Base-by-base conservation (phyloP, 179 eudicot genomes). In the Pouteria campechiana region DNA sequence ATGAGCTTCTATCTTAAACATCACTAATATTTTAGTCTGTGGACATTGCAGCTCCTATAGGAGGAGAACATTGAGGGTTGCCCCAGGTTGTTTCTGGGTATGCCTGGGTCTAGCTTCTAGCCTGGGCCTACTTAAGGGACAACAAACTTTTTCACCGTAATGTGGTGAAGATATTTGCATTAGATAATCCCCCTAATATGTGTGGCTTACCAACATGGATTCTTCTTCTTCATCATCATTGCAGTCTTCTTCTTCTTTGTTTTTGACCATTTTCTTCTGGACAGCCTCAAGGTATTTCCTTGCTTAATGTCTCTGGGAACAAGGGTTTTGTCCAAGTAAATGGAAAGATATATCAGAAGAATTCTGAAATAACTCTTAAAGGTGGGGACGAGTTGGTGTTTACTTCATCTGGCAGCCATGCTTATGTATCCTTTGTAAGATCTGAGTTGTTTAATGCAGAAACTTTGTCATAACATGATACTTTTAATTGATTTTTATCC, bases 301-400 rank as follows among this genome's bases (percentile, higher is more conserved):
- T 53, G 52, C 83, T 88, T 47, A 80, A 77, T 48, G 58, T 83
- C 30, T 67, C 80, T 11, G 90, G 90, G 3, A 68, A 69, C 24
- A 76, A 72, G 54, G 90, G 82, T 42, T 41, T 55, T 43, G 94
- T 83, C 50, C 74, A 74, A 58, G 72, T 83, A 32, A 87, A 87
- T 58, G 81, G 79, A 41, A 73, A 65, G 63, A 14, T 46, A 28
- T 74, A 57, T 38, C 64, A 65, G 17, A 79, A 68, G 56, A 70
- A 74, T 17, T 52, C 90, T 13, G 52, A 75, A 24, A 31, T 69
- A 17, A 66, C 54, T 34, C 62, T 87, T 32, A 65, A 52, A 41
- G 87, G 67, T 16, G 96, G 96, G 25, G 96, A 87, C 60, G 96
- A 79, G 51, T 66, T 87, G 68, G 56, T 83, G 27, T 87, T 87